Evolutionary conservation across 1,284 basidiomycete species (phyloP).

Genomic region (Xanthoconium separans): DNA sequence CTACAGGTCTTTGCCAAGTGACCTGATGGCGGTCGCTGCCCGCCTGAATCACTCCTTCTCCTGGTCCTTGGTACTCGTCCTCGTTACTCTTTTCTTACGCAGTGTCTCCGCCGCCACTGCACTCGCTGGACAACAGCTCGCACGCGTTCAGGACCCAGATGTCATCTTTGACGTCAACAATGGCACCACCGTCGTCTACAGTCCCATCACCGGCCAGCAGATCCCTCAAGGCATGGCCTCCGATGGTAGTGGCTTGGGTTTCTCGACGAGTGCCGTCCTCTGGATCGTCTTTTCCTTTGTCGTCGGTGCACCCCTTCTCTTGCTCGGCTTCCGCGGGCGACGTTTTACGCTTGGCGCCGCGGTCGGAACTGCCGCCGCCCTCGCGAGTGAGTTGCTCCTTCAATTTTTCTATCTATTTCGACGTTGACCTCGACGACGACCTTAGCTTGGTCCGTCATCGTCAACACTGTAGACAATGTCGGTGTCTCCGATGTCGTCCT

Average conservation of each 20-base stretch:
- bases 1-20: slow-evolving; percentile 11
- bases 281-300: slow-evolving; percentile 56
- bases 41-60: slow-evolving; percentile 20
- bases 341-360: slow-evolving; percentile 54
- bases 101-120: slow-evolving; percentile 10
- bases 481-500: slow-evolving; percentile 54
- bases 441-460: slow-evolving; percentile 56
- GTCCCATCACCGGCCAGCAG: slow-evolving; percentile 40
- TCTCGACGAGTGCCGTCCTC: slow-evolving; percentile 47
- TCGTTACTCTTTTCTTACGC: slow-evolving; percentile 10
- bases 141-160: slow-evolving; percentile 24
- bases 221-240: slow-evolving; percentile 55
- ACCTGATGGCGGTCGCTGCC: slow-evolving; percentile 28
- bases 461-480: slow-evolving; percentile 49
- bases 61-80: slow-evolving; percentile 9
- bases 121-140: slow-evolving; percentile 13
- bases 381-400: slow-evolving; percentile 43
- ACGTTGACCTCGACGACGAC: slow-evolving; percentile 5
- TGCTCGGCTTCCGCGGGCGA: slow-evolving; percentile 55
- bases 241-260: slow-evolving; percentile 56
- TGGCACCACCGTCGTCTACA: slow-evolving; percentile 45
- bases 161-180: slow-evolving; percentile 36
- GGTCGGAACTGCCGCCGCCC: slow-evolving; percentile 46
- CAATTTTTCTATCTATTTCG: neutral
- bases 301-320: slow-evolving; percentile 52